These are phyloP conservation scores for Penicillium subrubescens DNA, from an alignment of 495 filamentous ascomycete species.

Conservation along the genomic window DNA sequence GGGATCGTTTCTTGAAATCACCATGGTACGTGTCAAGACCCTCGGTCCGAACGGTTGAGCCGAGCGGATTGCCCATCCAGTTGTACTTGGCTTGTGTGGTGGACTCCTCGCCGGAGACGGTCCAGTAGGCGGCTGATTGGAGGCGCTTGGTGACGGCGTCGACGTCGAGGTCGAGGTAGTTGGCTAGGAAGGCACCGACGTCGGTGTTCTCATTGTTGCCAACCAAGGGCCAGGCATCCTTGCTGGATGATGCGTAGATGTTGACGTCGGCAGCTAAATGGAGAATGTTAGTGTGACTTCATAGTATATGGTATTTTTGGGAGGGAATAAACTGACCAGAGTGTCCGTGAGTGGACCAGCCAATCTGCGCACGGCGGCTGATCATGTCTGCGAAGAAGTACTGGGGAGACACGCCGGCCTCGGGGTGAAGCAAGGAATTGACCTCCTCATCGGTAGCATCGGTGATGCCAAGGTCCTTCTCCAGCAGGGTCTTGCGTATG, in stretches of 20 bases:
- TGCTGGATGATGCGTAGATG: conserved; percentile 69
- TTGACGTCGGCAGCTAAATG: conserved; percentile 77
- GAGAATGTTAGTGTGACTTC: conserved; percentile 20
- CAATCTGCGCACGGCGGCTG: conserved; percentile 81
- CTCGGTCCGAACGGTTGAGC: conserved; percentile 36
- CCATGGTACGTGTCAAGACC: conserved; percentile 53
- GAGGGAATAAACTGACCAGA: conserved; percentile 48
- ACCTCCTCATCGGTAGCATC: conserved; percentile 77
- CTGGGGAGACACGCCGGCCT: conserved; percentile 45
- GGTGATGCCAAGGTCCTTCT: conserved; percentile 69
- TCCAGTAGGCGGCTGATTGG: conserved; percentile 51
- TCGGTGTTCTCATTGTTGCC: conserved; percentile 97
- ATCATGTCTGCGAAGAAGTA: conserved; percentile 82
- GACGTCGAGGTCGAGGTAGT: conserved; percentile 80
- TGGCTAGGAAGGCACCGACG: conserved; percentile 75
- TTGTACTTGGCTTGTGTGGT: conserved; percentile 19
- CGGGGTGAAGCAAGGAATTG: conserved; percentile 55
- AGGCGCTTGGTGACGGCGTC: conserved; percentile 74
- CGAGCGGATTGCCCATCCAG: conserved; percentile 50
- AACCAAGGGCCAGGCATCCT: conserved; percentile 52
- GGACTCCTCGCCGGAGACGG: conserved; percentile 17
- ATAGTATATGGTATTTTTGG: neutral
- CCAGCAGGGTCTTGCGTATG: conserved; percentile 61
- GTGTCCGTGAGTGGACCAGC: conserved; percentile 92
- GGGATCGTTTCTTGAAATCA: conserved; percentile 49